A percentile compares a stretch with the other conserved stretches of the same genome.
Conservation (phyloP, 2,329 filamentous ascomycete genomes). For the Fusarium nematophilum region DNA sequence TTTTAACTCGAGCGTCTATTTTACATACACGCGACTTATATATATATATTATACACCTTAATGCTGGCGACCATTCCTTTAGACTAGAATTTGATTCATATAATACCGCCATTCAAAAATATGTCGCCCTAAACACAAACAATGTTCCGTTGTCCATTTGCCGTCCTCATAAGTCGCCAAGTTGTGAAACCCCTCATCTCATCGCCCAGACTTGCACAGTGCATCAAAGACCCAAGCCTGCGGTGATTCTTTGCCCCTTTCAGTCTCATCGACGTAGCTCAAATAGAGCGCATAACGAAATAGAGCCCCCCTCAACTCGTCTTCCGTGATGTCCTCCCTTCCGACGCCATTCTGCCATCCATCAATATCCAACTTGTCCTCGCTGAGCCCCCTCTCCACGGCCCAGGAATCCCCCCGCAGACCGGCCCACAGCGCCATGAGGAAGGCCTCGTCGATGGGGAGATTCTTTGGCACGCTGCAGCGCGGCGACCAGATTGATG, state of each 20-base stretch:
- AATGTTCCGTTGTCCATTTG: neutral
- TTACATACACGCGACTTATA: constrained; percentile 34
- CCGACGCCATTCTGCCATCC: constrained; percentile 37
- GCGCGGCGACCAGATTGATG: constrained; percentile 51
- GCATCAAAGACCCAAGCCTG: constrained; percentile 48
- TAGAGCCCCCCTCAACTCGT: constrained; percentile 41
- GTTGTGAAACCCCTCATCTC: neutral
- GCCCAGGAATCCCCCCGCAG: constrained; percentile 43
- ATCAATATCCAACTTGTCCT: constrained; percentile 16
- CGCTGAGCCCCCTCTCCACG: constrained; percentile 16
- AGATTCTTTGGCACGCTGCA: constrained; percentile 47
- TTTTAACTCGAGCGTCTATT: constrained; percentile 27
- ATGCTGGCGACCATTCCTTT: constrained; percentile 41
- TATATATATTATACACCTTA: constrained; percentile 38
- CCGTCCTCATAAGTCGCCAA: constrained; percentile 4
- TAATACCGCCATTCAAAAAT: constrained; percentile 14
- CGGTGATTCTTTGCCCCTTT: constrained; percentile 41
- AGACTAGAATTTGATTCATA: constrained; percentile 37
- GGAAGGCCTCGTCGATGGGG: constrained; percentile 47
- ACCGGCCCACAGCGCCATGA: constrained; percentile 47
- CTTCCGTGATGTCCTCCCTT: constrained; percentile 38
- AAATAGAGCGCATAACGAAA: constrained; percentile 52
- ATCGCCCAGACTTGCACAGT: constrained; percentile 20
- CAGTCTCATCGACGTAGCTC: constrained; percentile 45
- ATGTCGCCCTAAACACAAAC: constrained; percentile 18